These are phyloP conservation scores for Sclerotinia nivalis DNA, from an alignment of 2,329 filamentous ascomycete genomes.

Conservation along the genomic window DNA sequence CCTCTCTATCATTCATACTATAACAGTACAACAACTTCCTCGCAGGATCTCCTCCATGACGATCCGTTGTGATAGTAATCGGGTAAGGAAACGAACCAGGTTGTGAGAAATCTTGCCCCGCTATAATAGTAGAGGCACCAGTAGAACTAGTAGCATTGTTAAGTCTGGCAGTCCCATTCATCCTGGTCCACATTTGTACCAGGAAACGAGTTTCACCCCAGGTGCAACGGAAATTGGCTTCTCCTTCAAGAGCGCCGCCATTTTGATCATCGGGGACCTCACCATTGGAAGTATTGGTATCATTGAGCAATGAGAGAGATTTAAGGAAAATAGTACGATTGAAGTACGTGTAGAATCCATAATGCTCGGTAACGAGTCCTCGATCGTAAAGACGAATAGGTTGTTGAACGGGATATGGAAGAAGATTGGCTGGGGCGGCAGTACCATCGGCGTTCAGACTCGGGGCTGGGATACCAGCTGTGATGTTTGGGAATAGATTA, in stretches of 20 bases:
- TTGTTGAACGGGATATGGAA: conserved; percentile 71
- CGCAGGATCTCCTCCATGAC: conserved; percentile 57
- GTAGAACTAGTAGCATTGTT: conserved; percentile 37
- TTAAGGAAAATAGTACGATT: conserved; percentile 82
- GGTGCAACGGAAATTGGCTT: conserved; percentile 58
- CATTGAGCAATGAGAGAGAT: conserved; percentile 52
- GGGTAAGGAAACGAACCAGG: conserved; percentile 66
- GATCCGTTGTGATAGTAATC: conserved; percentile 60
- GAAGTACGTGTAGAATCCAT: conserved; percentile 92
- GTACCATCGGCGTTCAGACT: conserved; percentile 66
- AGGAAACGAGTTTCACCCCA: conserved; percentile 62
- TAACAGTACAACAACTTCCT: conserved; percentile 58
- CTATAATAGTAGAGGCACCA: conserved; percentile 22
- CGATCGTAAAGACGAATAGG: conserved; percentile 85
- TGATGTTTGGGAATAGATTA: conserved; percentile 46
- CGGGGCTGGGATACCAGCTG: conserved; percentile 62
- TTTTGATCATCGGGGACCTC: conserved; percentile 52
- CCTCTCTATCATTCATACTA: conserved; percentile 50
- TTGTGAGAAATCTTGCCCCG: conserved; percentile 39
- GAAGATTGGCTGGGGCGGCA: conserved; percentile 68
- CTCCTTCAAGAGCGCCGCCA: conserved; percentile 55
- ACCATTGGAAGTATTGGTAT: conserved; percentile 44
- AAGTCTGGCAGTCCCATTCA: conserved; percentile 48
- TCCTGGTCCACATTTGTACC: conserved; percentile 66
- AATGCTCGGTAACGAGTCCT: conserved; percentile 78